Base-by-base conservation (phyloP, 2,329 filamentous ascomycete species). In the Aspergillus texensis region DNA sequence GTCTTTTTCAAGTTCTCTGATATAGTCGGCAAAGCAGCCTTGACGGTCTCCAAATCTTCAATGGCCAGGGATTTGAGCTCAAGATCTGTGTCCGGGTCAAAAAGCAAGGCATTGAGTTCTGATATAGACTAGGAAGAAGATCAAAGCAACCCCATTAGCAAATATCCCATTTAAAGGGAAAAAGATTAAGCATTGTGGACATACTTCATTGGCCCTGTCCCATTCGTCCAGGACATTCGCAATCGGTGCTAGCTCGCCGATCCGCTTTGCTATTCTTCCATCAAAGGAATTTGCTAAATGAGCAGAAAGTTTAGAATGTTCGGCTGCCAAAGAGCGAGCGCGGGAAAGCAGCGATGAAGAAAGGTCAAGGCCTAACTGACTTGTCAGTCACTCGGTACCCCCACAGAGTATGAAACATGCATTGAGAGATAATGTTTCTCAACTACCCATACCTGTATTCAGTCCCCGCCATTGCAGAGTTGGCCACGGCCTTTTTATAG, bases 81-180 rank as follows among this genome's bases (percentile, higher is more conserved):
- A 1, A 82, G 69, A 68, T 90, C 88, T 65, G 86, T 85, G 24
- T 80, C 76, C 2, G 83, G 80, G 67, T 96, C 93, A n/a, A 85
- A 81, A 12, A 96, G 89, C 59, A 99, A 84, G 10, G 89, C 83
- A 12, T 89, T 87, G 58, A 99, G 86, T 78, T 98, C 95, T 56
- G 75, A 64, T 60, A 88, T 79, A 56, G 86, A 83, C 80, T 86
- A 72, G 57, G 62, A 46, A 9, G 32, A 45, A 28, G 43, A 55
- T 61, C 45, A 56, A 36, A 16, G 11, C 16, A 21, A 24, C 16
- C 53, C 28, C 6, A 34, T 62, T 46, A 62, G 60, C 26, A 50
- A 53, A 4, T 21, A 52, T 26, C 8, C 46, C 28, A 32, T 24
- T 10, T n/a, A 60, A 21, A 46, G 21, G n/a, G 32, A n/a, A 36